Evolutionary conservation across 2,329 filamentous ascomycete species (phyloP).

Genomic region (Trichoderma guizhouense): DNA sequence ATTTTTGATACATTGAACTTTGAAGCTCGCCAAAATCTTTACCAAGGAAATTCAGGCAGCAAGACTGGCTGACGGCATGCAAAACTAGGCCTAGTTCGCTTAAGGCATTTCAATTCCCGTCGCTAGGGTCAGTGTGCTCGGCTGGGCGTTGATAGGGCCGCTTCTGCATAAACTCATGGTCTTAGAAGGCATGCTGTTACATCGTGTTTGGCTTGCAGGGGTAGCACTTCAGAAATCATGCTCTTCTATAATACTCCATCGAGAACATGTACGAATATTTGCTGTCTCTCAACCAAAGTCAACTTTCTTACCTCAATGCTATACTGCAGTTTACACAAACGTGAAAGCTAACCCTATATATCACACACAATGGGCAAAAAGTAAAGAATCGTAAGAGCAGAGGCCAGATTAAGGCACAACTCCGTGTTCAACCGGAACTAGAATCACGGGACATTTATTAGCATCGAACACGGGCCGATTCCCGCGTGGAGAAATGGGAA

Average conservation of each 20-base stretch:
- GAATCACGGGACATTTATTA: neutral
- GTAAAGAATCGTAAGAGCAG: neutral
- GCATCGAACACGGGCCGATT: conserved; percentile 1
- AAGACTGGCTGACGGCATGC: neutral
- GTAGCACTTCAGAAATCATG: neutral
- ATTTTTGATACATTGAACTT: neutral
- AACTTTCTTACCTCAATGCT: neutral
- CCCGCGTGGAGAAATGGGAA: neutral
- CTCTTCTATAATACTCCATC: neutral
- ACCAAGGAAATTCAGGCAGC: neutral
- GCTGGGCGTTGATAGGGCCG: neutral
- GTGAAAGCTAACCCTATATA: neutral
- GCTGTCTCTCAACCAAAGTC: neutral
- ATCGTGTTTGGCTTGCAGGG: neutral
- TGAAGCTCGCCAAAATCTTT: neutral
- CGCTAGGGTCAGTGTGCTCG: neutral
- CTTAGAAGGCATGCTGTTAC: neutral
- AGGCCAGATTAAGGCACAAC: neutral
- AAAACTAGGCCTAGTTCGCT: neutral
- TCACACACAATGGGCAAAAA: neutral
- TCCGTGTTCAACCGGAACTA: neutral
- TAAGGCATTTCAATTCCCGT: neutral
- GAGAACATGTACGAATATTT: neutral
- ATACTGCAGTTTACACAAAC: neutral
- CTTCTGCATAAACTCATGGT: neutral